phyloP scores from a whole-genome alignment of 140 eudicot genomes.

The Cichorium intybus region DNA sequence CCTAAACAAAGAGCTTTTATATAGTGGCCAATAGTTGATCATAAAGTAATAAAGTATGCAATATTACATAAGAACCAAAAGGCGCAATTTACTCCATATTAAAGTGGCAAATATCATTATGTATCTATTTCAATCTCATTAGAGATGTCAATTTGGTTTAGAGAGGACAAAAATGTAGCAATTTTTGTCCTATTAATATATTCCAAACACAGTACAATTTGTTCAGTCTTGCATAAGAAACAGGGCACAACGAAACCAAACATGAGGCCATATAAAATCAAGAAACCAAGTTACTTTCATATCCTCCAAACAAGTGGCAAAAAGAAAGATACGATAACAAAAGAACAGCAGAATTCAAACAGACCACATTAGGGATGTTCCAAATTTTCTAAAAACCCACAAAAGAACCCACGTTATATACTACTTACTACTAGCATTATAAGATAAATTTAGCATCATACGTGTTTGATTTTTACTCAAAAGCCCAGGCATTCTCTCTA shows the following conservation, averaged over 20 bases:
- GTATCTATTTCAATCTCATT: too few relatives aligned
- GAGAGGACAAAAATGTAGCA: too few relatives aligned
- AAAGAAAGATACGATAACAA: background rate
- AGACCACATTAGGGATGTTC: constrained; percentile 7
- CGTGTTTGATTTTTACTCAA: constrained; percentile 19
- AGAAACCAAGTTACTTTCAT: constrained; percentile 1
- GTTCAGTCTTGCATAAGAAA: too few relatives aligned
- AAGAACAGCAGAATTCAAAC: constrained; percentile 5
- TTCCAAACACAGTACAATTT: too few relatives aligned
- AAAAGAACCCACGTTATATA: constrained; percentile 13
- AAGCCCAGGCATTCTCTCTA: constrained; percentile 55
- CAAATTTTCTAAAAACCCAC: constrained; percentile 4
- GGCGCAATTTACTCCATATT: too few relatives aligned
- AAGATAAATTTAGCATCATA: background rate
- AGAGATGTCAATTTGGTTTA: too few relatives aligned
- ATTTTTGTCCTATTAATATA: too few relatives aligned
- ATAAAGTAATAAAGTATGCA: too few relatives aligned
- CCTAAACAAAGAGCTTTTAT: too few relatives aligned
- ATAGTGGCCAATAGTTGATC: too few relatives aligned
- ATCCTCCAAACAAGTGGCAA: background rate
- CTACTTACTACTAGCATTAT: constrained; percentile 14
- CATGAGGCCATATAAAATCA: background rate
- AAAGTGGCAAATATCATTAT: too few relatives aligned
- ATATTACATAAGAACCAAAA: too few relatives aligned
- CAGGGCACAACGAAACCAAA: background rate